Evolutionary conservation across 805 yeast genomes (phyloP), one percentile per base, ranked within the genome.

Genomic region (Myxozyma vanderwaltii): DNA sequence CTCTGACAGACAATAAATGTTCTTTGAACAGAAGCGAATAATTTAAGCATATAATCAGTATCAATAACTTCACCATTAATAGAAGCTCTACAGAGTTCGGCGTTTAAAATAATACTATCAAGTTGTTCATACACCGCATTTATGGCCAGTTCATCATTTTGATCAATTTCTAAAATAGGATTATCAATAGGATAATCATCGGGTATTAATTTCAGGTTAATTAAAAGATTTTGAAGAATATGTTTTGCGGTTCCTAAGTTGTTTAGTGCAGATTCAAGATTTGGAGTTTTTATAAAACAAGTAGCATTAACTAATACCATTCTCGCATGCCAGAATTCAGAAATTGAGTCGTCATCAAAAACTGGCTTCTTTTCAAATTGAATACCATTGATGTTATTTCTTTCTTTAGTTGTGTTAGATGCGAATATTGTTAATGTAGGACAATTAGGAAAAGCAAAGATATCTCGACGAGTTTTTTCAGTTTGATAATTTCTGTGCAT

Each of bases 321-420:
- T 17, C 58, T 39, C 15, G 55, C 62, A 21, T 38, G 47, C 59
- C 59, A 58, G 15, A 58, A 54, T 1, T 36, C 31, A 12, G 40
- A n/a, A 19, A 58, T 23, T 1, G 26, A 4, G n/a, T 12, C 12
- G n/a, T 38, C 54, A 6, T 47, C 51, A 33, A 47, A n/a, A n/a
- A n/a, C n/a, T 19, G 4, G 26, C n/a, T 12, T 33, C 15, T 33
- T 6, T 19, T 31, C n/a, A 8, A 29, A 29, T 8, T 31, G n/a
- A n/a, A 10, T 17, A 10, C 10, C 12, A 2, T 38, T n/a, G 23
- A 19, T 38, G 19, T 38, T 38, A 17, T n/a, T n/a, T 15, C 23
- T n/a, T 2, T 3, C 19, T 10, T 2, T 38, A 15, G 21, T 4
- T 38, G 17, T 19, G 17, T 38, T 21, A 38, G 36, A 10, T n/a